These are phyloP conservation scores for Fraxinus floribunda DNA, from an alignment of 305 asterid species.

Conservation along the genomic window DNA sequence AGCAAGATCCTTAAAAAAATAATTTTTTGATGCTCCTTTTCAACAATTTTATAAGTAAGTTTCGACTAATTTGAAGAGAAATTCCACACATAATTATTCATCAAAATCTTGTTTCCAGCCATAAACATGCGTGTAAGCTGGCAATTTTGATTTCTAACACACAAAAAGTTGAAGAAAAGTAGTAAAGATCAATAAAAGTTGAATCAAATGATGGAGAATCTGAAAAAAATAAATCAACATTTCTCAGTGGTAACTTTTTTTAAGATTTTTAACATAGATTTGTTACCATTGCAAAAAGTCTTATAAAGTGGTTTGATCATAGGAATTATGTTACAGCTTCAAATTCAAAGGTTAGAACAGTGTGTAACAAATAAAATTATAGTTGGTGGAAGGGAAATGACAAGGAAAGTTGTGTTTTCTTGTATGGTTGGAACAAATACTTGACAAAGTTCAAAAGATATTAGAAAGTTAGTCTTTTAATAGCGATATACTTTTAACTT, in stretches of 20 bases:
- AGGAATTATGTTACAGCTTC: conserved; percentile 22
- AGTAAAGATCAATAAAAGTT: not conserved
- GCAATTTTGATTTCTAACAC: not conserved
- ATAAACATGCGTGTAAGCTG: not conserved
- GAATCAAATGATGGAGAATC: not conserved
- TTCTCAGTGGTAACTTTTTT: conserved; percentile 27
- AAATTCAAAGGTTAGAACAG: conserved; percentile 12
- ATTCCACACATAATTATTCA: conserved; percentile 16
- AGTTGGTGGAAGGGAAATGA: not conserved
- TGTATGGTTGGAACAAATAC: not conserved
- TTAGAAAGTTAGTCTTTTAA: not conserved
- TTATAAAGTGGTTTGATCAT: conserved; percentile 20
- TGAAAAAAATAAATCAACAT: conserved; percentile 18
- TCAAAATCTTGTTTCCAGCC: not conserved
- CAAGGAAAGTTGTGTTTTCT: not conserved
- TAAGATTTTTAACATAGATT: conserved; percentile 13
- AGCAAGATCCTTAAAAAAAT: not conserved
- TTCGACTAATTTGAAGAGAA: not conserved
- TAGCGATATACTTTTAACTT: too few relatives aligned
- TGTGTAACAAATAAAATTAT: not conserved
- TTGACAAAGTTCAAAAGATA: not conserved
- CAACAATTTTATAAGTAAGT: not conserved
- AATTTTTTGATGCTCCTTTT: not conserved
- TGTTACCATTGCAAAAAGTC: conserved; percentile 5
- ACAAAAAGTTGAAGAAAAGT: not conserved